These are phyloP conservation scores for Gaeumannomyces sp. DNA, from an alignment of 2,329 filamentous ascomycete genomes.

Conservation along the genomic window DNA sequence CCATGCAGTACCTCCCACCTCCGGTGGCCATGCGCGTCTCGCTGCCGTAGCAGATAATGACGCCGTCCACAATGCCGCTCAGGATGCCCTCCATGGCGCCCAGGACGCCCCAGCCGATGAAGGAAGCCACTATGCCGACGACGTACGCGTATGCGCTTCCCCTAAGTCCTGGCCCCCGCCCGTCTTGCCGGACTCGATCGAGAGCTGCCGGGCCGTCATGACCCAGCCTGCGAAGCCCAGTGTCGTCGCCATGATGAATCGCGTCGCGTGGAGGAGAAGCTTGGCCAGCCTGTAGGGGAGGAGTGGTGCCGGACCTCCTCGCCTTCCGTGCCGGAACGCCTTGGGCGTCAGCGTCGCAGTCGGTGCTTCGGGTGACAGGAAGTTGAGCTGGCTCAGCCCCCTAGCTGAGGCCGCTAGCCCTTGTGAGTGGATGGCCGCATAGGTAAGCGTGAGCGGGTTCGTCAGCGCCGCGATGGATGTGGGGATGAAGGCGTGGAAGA, in stretches of 20 bases:
- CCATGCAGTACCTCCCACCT: constrained; percentile 77
- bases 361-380: constrained; percentile 66
- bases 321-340: constrained; percentile 31
- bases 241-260: constrained; percentile 83
- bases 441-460: constrained; percentile 87
- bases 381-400: constrained; percentile 74
- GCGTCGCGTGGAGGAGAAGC: constrained; percentile 81
- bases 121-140: constrained; percentile 83
- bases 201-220: constrained; percentile 74
- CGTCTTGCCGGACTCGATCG: constrained; percentile 46
- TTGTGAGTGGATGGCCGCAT: constrained; percentile 88
- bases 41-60: constrained; percentile 90
- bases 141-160: constrained; percentile 94
- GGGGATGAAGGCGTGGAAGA: constrained; percentile 68
- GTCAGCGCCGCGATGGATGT: constrained; percentile 80
- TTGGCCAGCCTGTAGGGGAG: constrained; percentile 87
- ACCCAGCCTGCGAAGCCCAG: constrained; percentile 97
- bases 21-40: constrained; percentile 66
- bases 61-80: constrained; percentile 79
- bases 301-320: constrained; percentile 41
- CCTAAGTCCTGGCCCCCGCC: constrained; percentile 43
- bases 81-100: constrained; percentile 86
- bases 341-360: constrained; percentile 64
- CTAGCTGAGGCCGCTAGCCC: constrained; percentile 71
- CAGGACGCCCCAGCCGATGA: constrained; percentile 90